These are phyloP conservation scores for Hortaea werneckii DNA, from an alignment of 2,329 filamentous ascomycete genomes.

Conservation along the genomic window DNA sequence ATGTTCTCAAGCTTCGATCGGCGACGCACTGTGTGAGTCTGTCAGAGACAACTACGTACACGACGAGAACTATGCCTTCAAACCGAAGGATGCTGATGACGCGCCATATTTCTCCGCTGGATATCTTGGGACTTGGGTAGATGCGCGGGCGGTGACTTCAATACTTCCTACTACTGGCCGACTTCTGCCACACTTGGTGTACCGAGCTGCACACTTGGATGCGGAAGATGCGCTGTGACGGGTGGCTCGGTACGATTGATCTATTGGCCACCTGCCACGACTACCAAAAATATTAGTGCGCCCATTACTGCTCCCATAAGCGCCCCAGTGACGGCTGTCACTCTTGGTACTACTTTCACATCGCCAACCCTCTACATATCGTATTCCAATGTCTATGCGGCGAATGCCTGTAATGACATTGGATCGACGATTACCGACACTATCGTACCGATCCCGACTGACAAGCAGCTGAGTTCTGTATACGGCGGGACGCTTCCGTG, in stretches of 20 bases:
- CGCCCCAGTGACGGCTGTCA: constrained; percentile 7
- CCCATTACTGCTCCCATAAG: not conserved
- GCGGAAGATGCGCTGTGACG: constrained; percentile 12
- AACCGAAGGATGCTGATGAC: not conserved
- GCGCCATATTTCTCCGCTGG: not conserved
- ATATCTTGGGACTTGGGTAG: not conserved
- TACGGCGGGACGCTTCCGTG: constrained; percentile 5
- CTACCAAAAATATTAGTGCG: constrained; percentile 1
- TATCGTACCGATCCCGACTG: constrained; percentile 10
- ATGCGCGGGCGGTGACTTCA: not conserved
- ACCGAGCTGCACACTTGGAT: constrained; percentile 10
- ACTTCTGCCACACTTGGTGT: constrained; percentile 7
- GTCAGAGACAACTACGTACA: not conserved
- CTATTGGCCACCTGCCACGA: constrained; percentile 11
- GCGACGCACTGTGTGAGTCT: constrained; percentile 4
- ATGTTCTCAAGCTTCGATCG: constrained; percentile 9
- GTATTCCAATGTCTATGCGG: constrained; percentile 7
- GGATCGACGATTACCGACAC: constrained; percentile 5
- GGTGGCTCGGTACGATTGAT: constrained; percentile 12
- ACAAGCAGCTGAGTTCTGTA: constrained; percentile 7
- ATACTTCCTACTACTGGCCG: constrained; percentile 7
- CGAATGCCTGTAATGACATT: constrained; percentile 7
- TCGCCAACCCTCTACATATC: constrained; percentile 11
- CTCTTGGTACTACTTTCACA: constrained; percentile 8
- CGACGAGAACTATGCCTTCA: not conserved